Evolutionary conservation across 176 grass and related monocot species (phyloP), one percentile per base, ranked within the genome.

Genomic region (Ampelocalamus luodianensis): DNA sequence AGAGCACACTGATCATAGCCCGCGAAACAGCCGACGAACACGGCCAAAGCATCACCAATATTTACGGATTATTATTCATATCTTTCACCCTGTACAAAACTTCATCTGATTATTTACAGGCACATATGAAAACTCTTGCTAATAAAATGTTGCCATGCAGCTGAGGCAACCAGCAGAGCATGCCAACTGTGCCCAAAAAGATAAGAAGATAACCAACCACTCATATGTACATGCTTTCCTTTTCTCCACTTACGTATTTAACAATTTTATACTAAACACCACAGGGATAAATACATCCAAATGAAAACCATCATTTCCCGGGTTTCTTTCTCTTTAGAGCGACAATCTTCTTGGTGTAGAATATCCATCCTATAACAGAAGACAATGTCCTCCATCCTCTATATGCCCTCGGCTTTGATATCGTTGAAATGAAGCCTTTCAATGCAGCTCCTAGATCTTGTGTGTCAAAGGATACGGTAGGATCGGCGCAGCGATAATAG

Each of bases 341-440:
- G 7, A 92, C 89, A 59, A 95, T 88, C 68, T 50, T 99, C 79
- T 93, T 99, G 5, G 91, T 90, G 84, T 94, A 90, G 76, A 92
- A 97, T 84, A 93, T 93, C 87, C 77, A 97, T 23, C 86, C 87
- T 71, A 91, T 53, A 23, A 98, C 96, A 82, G 26, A 93, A 14
- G 91, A 94, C 22, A 98, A 44, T 6, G 58, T 98, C 78, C 91
- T 88, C 93, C 96, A 98, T 77, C 77, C 89, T 88, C 80, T 98
- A 72, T 85, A 90, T 7, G 89, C 82, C 87, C 63, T 98, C 65
- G 83, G 88, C 34, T 79, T 86, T 14, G 89, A 81, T 62, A 79
- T 79, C 1, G 90, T 92, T 23, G 91, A 85, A 22, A 92, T 79
- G 76, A 93, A 98, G 18, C 89, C 92, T 69, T 81, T 92, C 34